These are phyloP conservation scores for Salix brachista DNA, from an alignment of 345 rosid genomes.

Conservation along the genomic window DNA sequence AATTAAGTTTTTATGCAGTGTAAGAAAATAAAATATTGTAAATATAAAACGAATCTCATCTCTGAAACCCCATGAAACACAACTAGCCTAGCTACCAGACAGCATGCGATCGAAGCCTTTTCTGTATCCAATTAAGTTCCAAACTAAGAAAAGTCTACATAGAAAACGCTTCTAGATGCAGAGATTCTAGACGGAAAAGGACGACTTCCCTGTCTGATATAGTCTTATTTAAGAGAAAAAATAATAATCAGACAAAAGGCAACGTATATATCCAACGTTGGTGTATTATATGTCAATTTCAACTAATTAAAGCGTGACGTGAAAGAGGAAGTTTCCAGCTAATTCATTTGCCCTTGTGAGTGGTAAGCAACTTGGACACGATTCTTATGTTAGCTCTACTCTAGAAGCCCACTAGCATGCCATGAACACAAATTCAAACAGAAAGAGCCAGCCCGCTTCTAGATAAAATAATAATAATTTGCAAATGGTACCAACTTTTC, in stretches of 20 bases:
- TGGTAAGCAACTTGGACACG: constrained; percentile 22
- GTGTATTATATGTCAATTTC: not conserved
- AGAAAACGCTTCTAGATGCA: not conserved
- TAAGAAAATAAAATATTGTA: too few species aligned
- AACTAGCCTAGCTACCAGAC: too few species aligned
- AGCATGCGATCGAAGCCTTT: too few species aligned
- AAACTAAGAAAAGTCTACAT: not conserved
- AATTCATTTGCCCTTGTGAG: not conserved
- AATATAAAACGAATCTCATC: too few species aligned
- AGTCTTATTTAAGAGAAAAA: not conserved
- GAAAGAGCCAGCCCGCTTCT: constrained; percentile 25
- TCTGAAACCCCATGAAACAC: too few species aligned
- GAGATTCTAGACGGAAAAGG: not conserved
- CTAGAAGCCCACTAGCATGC: constrained; percentile 7
- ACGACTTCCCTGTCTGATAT: not conserved
- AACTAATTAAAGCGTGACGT: not conserved
- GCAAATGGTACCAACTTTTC: not conserved
- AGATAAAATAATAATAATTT: not conserved
- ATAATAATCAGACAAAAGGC: not conserved
- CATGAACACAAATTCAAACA: not conserved
- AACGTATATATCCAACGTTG: not conserved
- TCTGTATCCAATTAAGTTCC: not conserved
- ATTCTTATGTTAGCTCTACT: not conserved
- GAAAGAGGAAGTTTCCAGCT: not conserved
- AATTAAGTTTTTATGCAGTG: too few species aligned